Percentiles rank a stretch among this genome's conserved stretches.
Evolutionary conservation across 345 rosid species (phyloP).

Genomic region (Crucihimalaya himalaica): DNA sequence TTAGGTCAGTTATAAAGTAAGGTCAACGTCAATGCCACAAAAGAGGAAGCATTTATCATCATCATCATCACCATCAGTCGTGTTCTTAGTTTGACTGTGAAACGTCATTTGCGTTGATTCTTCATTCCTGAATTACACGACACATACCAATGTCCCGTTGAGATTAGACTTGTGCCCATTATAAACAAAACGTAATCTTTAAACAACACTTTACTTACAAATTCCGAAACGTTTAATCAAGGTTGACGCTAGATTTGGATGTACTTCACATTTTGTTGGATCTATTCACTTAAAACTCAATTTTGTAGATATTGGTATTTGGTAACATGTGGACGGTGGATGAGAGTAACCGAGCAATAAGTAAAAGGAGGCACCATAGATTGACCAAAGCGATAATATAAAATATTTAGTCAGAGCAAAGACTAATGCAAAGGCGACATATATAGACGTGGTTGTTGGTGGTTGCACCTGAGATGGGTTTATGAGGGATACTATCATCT

Average conservation of each 20-base stretch:
- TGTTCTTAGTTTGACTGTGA: slow-evolving; percentile 16
- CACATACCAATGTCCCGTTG: slow-evolving; percentile 19
- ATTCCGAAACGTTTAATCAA: neutral
- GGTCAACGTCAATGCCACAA: slow-evolving; percentile 46
- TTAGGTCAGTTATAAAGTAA: slow-evolving; percentile 25
- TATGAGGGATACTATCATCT: slow-evolving; percentile 29
- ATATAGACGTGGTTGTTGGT: slow-evolving; percentile 29
- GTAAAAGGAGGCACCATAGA: slow-evolving; percentile 32
- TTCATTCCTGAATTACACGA: slow-evolving; percentile 25
- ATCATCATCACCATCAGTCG: slow-evolving; percentile 17
- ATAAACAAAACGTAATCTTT: slow-evolving; percentile 8
- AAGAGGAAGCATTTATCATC: slow-evolving; percentile 33
- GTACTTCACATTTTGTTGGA: slow-evolving; percentile 10
- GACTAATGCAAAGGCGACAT: slow-evolving; percentile 32
- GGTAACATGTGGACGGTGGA: slow-evolving; percentile 42
- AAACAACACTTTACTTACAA: neutral
- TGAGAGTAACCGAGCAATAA: slow-evolving; percentile 24
- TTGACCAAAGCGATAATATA: slow-evolving; percentile 31
- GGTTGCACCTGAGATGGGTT: slow-evolving; percentile 43
- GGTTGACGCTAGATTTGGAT: slow-evolving; percentile 23
- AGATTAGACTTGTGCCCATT: slow-evolving; percentile 7
- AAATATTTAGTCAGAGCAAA: slow-evolving; percentile 14
- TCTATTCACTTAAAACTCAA: slow-evolving; percentile 7
- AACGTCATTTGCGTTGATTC: slow-evolving; percentile 32
- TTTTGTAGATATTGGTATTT: neutral